Percentiles rank a stretch among this genome's conserved stretches.
Conservation (phyloP, 352 stramenopile species). For the Phytophthora sojae region DNA sequence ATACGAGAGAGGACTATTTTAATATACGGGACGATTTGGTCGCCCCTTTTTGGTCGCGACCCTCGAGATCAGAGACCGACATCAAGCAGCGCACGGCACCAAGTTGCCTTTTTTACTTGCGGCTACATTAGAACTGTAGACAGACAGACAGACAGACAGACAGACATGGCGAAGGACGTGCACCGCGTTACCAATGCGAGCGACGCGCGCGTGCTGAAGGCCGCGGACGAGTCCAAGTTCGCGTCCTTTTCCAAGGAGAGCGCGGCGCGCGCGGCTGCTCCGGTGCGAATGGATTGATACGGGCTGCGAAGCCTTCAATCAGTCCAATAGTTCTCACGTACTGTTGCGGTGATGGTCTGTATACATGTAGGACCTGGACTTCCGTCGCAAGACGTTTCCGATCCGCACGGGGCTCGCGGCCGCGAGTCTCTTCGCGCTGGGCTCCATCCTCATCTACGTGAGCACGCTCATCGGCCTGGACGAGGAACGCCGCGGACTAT, state of each 20-base stretch:
- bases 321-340: background rate
- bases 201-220: conserved; percentile 46
- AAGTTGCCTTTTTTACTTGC: background rate
- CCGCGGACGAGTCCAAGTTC: conserved; percentile 42
- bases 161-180: conserved; percentile 67
- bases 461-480: conserved; percentile 82
- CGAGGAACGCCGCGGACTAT: conserved; percentile 74
- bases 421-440: conserved; percentile 71
- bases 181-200: conserved; percentile 38
- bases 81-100: background rate
- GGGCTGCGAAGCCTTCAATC: background rate
- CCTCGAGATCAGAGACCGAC: background rate
- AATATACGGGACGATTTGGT: background rate
- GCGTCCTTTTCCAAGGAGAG: conserved; percentile 47
- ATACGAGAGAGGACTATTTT: too few species aligned
- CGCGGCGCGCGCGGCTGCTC: conserved; percentile 30
- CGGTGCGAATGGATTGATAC: conserved; percentile 25
- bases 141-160: too few species aligned
- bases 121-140: background rate
- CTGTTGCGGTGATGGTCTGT: conserved; percentile 2
- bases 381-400: conserved; percentile 66
- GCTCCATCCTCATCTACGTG: conserved; percentile 78
- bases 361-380: conserved; percentile 45
- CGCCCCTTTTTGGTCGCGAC: background rate
- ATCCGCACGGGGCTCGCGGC: conserved; percentile 79